phyloP scores from a whole-genome alignment of 208 protist species.

The Trypanosoma mega region DNA sequence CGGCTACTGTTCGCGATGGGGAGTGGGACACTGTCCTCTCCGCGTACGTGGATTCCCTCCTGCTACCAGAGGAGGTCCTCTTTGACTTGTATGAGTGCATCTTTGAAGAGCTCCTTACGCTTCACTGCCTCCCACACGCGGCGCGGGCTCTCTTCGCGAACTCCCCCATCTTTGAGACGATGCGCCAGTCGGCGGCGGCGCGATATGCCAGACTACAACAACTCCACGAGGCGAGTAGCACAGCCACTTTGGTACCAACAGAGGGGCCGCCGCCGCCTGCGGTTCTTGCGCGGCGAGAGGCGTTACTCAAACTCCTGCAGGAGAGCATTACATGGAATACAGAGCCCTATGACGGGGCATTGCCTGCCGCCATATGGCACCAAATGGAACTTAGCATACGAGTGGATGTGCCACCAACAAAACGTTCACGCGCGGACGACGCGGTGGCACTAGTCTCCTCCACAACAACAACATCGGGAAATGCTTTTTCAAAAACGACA shows the following conservation, averaged over 20 bases:
- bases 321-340: constrained; percentile 48
- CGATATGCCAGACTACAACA: constrained; percentile 68
- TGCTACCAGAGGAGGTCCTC: constrained; percentile 69
- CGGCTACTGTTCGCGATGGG: constrained; percentile 58
- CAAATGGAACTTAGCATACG: neutral
- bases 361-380: constrained; percentile 41
- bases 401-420: neutral
- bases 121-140: constrained; percentile 60
- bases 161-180: constrained; percentile 64
- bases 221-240: constrained; percentile 35
- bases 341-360: constrained; percentile 45
- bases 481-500: too few relatives aligned
- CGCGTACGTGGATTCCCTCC: constrained; percentile 58
- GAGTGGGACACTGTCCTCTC: constrained; percentile 70
- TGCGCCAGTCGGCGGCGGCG: constrained; percentile 43
- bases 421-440: constrained; percentile 4
- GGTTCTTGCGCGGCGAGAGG: constrained; percentile 34
- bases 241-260: constrained; percentile 18
- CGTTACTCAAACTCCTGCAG: constrained; percentile 44
- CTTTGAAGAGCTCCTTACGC: constrained; percentile 72
- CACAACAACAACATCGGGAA: too few relatives aligned
- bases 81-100: constrained; percentile 75
- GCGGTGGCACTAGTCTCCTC: too few relatives aligned
- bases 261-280: constrained; percentile 23
- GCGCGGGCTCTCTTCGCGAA: constrained; percentile 74